Conservation (phyloP, 495 filamentous ascomycete genomes). For the Xylaria palmicola region DNA sequence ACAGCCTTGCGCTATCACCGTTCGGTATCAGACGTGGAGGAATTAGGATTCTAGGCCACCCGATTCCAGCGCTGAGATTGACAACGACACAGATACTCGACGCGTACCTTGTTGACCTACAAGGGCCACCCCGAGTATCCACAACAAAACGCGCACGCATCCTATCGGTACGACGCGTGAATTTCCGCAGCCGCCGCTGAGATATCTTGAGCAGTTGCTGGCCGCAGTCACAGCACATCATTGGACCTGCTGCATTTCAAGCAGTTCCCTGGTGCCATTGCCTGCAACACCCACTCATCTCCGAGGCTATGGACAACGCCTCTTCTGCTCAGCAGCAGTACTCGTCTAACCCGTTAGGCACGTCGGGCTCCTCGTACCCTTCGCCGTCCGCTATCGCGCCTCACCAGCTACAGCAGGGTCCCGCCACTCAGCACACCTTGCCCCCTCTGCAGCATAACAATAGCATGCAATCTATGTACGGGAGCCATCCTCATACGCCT, state of each 20-base stretch:
- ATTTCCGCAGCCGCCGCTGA: neutral
- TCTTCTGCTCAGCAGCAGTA: constrained; percentile 31
- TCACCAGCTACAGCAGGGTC: constrained; percentile 60
- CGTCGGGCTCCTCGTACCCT: constrained; percentile 34
- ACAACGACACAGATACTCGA: constrained; percentile 2
- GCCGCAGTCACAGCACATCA: constrained; percentile 18
- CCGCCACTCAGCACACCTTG: constrained; percentile 61
- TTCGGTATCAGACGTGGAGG: constrained; percentile 36
- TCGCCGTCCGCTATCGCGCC: constrained; percentile 57
- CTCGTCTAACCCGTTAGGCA: constrained; percentile 35
- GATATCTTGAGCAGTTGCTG: neutral
- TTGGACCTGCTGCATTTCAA: constrained; percentile 21
- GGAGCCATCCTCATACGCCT: constrained; percentile 63
- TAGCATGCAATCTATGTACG: constrained; percentile 59
- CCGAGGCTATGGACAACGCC: constrained; percentile 34
- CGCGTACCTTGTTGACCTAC: constrained; percentile 10
- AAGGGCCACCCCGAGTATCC: constrained; percentile 21
- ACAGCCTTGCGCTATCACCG: constrained; percentile 22
- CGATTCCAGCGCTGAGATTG: constrained; percentile 17
- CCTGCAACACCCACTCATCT: constrained; percentile 21
- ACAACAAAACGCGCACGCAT: constrained; percentile 22
- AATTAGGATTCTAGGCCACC: constrained; percentile 23
- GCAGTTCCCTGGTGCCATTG: constrained; percentile 29
- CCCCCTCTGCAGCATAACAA: constrained; percentile 67
- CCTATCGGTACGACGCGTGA: constrained; percentile 9